A percentile compares a stretch with the other conserved stretches of the same genome.
Conservation (phyloP, 305 asterid species). For the Striga hermonthica region DNA sequence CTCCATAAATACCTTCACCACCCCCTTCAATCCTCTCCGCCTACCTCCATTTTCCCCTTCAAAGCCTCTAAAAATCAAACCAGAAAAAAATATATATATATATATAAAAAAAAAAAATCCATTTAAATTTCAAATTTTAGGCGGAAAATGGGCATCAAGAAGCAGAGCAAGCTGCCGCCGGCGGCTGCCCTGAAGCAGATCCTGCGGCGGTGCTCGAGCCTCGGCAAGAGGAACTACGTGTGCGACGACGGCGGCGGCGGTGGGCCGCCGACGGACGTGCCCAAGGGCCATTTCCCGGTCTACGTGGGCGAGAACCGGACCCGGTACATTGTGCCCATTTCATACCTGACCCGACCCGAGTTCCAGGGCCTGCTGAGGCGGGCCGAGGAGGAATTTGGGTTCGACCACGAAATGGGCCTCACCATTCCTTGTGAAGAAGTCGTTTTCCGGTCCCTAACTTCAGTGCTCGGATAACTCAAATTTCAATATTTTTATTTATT, state of each 20-base stretch:
- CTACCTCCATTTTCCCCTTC: slow-evolving; percentile 16
- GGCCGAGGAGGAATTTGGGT: slow-evolving; percentile 85
- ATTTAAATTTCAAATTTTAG: too few species aligned
- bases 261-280: slow-evolving; percentile 48
- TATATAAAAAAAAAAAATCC: not conserved
- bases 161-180: slow-evolving; percentile 35
- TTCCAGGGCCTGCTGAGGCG: slow-evolving; percentile 54
- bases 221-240: slow-evolving; percentile 40
- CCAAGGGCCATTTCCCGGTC: slow-evolving; percentile 78
- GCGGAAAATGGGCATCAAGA: slow-evolving; percentile 41
- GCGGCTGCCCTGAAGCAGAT: slow-evolving; percentile 51
- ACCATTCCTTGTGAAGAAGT: slow-evolving; percentile 80
- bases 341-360: not conserved
- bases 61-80: not conserved
- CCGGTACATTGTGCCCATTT: slow-evolving; percentile 4
- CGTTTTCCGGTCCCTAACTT: slow-evolving; percentile 64
- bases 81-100: not conserved
- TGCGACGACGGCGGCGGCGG: slow-evolving; percentile 39
- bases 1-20: slow-evolving; percentile 28
- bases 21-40: not conserved
- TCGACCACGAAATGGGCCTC: slow-evolving; percentile 79
- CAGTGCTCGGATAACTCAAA: slow-evolving; percentile 43
- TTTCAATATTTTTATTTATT: not conserved
- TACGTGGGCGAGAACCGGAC: slow-evolving; percentile 70
- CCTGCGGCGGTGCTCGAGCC: slow-evolving; percentile 48